Evolutionary conservation across 768 basidiomycete species (phyloP), one percentile per base, ranked within the genome.

Genomic region (Krasilnikovozyma curviuscula): DNA sequence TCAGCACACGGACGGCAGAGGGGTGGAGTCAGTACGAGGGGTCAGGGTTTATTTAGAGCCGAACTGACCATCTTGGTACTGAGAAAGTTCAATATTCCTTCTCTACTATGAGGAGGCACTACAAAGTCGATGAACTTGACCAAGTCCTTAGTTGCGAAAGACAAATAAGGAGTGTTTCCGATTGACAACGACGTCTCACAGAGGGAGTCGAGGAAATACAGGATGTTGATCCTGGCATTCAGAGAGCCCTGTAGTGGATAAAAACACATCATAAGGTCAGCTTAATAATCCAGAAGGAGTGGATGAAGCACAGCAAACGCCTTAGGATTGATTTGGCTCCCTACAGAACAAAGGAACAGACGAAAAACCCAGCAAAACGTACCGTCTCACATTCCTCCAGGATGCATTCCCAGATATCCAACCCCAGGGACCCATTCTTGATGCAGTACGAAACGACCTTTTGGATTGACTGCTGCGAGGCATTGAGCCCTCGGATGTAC

Each of bases 391-490:
- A 84, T 66, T 89, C 83, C 60, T 91, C 85, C 23, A 86, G 65
- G 32, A 91, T 73, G 56, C 85, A 89, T 56, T 89, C 85, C 88
- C 86, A 91, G 10, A 91, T 64, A 63, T 93, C 85, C 57, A 91
- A 85, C 6, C 83, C 85, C 48, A 84, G 88, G 5, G 78, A 69
- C 46, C 80, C 86, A 59, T 81, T 78, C 62, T 86, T 86, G 47
- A 88, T 70, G 0, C 84, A 83, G 57, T 77, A 89, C 8, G 72
- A 70, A 28, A 89, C 86, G 30, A 82, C 79, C 62, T 80, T 83
- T 63, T 83, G 81, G 45, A 89, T 88, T 12, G 83, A 86, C 58
- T 76, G 77, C 59, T 85, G 83, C 25, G 83, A 81, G 70, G 81
- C 81, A 56, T 76, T 78, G 34, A 83, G 70, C 53, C 73, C 69